Percentiles rank a stretch among this genome's conserved stretches.
These are phyloP conservation scores for Beauveria sp. DNA, from an alignment of 2,329 filamentous ascomycete genomes.

Conservation along the genomic window DNA sequence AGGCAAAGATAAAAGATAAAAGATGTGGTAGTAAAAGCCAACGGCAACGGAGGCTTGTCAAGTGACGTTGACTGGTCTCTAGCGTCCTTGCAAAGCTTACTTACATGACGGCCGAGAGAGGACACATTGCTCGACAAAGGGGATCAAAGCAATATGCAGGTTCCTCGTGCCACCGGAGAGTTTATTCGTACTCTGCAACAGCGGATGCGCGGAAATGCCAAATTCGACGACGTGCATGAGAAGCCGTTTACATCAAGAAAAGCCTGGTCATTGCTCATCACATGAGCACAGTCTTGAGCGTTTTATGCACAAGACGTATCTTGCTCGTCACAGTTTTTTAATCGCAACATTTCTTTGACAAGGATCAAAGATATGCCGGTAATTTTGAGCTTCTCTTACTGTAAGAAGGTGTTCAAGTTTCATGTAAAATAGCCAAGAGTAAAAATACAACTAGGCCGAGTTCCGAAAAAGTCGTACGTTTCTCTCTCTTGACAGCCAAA, in stretches of 20 bases:
- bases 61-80: no score
- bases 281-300: neutral
- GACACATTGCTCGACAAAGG: neutral
- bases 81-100: no score
- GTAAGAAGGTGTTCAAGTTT: neutral
- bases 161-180: neutral
- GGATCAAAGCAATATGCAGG: neutral
- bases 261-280: neutral
- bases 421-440: neutral
- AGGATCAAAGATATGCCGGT: neutral
- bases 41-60: no score
- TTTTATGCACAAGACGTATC: neutral
- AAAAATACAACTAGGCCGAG: no score
- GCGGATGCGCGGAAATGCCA: constrained; percentile 2
- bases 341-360: neutral
- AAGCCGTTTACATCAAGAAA: neutral
- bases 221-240: neutral
- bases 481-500: no score
- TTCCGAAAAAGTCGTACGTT: neutral
- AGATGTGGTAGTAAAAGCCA: no score
- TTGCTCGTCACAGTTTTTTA: neutral
- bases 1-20: neutral
- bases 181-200: neutral
- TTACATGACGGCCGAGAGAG: neutral
- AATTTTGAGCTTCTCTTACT: neutral